Base-by-base conservation (phyloP, 2,329 filamentous ascomycete genomes). In the Fusarium sp. region DNA sequence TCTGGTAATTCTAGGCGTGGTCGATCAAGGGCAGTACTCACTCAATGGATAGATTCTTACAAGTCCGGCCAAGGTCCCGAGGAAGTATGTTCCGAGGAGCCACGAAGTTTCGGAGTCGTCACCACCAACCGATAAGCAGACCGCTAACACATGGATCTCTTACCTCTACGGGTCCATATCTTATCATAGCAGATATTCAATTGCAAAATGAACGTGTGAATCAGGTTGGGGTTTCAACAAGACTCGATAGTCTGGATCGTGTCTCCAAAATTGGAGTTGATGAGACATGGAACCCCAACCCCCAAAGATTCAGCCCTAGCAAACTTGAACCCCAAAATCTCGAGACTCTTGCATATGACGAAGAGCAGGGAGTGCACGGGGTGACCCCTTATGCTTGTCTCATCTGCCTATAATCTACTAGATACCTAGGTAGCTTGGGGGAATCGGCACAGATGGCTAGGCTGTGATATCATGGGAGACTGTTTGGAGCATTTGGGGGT, bases 201-300 rank as follows among this genome's bases (percentile, higher is more conserved):
- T 28, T 13, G 22, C 24, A 35, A n/a, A 7, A 5, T 36, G 45
- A 58, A 31, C 71, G 68, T 72, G 72, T 68, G 65, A 65, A 70
- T 58, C 41, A 62, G 60, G 74, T 75, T 76, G 74, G 57, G 74
- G 56, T 36, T 74, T 72, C 74, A 75, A 76, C 70, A 74, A 70
- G 44, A 24, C n/a, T 30, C 7, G 28, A 22, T 53, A 10, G 35
- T 28, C 42, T 30, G 16, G 56, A 39, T 51, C 44, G 20, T 59
- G 31, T 60, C 61, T 54, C 51, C 58, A 53, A 14, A 14, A 26
- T 42, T 72, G 36, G 56, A 66, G 65, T 63, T 61, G 60, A 72
- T 63, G 60, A 71, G 64, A 71, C 63, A 65, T 55, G 36, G 20
- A 65, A 70, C 74, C 74, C 74, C 74, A 76, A 75, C 72, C 74